A percentile compares a stretch with the other conserved stretches of the same genome.
phyloP scores from a whole-genome alignment of 2,329 filamentous ascomycete species.

The Aureobasidium sp. region DNA sequence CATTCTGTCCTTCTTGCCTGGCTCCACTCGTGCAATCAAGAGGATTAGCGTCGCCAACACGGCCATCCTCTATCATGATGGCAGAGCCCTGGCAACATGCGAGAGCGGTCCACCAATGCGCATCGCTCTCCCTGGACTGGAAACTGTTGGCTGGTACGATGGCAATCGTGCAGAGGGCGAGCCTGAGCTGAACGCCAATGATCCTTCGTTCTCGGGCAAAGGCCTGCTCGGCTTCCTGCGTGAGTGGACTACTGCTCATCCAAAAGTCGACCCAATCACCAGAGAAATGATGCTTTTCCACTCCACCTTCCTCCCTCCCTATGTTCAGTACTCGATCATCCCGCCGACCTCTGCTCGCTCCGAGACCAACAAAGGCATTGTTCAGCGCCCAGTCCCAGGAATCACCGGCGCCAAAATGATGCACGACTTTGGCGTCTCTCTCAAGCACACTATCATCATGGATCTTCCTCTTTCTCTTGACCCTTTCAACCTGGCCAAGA shows the following conservation, averaged over 20 bases:
- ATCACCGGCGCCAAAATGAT: constrained; percentile 63
- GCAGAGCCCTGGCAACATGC: constrained; percentile 60
- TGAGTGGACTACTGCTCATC: constrained; percentile 66
- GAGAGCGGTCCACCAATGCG: constrained; percentile 65
- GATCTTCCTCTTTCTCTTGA: constrained; percentile 62
- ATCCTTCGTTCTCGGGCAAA: constrained; percentile 45
- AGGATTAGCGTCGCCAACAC: constrained; percentile 68
- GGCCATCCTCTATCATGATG: constrained; percentile 59
- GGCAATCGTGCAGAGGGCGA: constrained; percentile 51
- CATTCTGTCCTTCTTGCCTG: constrained; percentile 51
- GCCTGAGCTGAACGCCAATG: constrained; percentile 27
- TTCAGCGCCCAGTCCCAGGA: constrained; percentile 54
- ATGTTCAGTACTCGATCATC: constrained; percentile 59
- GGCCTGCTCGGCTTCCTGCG: constrained; percentile 56
- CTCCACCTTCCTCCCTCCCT: constrained; percentile 58
- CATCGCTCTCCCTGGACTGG: constrained; percentile 54
- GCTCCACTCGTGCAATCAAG: constrained; percentile 51
- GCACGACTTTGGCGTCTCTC: constrained; percentile 68
- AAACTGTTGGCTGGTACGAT: constrained; percentile 66
- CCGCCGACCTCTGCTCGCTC: constrained; percentile 25
- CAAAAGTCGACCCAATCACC: constrained; percentile 57
- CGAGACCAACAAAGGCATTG: constrained; percentile 25
- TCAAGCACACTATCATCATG: constrained; percentile 57
- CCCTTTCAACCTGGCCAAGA: constrained; percentile 53
- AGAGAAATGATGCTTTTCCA: constrained; percentile 64